Conservation (phyloP, 2,329 filamentous ascomycete genomes). For the Apiospora malaysiana region DNA sequence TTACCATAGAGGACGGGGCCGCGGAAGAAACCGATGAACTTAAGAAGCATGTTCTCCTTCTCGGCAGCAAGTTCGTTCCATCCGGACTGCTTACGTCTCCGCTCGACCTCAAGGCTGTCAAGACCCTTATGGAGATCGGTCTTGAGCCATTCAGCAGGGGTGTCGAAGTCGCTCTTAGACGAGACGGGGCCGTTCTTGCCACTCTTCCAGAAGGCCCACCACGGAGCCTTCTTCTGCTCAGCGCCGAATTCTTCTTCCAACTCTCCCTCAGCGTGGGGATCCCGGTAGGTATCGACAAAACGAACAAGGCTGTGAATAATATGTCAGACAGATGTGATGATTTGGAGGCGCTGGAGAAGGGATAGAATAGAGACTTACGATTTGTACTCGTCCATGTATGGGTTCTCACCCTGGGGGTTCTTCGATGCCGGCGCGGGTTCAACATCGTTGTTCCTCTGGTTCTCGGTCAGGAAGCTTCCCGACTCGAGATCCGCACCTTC, state of each 20-base stretch:
- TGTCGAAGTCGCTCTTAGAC: slow-evolving; percentile 43
- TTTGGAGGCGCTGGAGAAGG: background rate
- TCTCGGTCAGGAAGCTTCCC: slow-evolving; percentile 39
- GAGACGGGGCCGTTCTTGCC: slow-evolving; percentile 33
- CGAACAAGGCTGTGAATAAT: slow-evolving; percentile 33
- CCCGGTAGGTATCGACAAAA: slow-evolving; percentile 47
- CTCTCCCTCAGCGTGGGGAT: slow-evolving; percentile 38
- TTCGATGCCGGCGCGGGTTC: background rate
- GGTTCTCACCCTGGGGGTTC: slow-evolving; percentile 32
- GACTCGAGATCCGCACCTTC: slow-evolving; percentile 37
- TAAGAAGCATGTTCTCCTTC: slow-evolving; percentile 77
- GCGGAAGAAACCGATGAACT: slow-evolving; percentile 78
- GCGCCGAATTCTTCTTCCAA: slow-evolving; percentile 38
- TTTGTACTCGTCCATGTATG: slow-evolving; percentile 42
- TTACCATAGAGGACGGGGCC: slow-evolving; percentile 77
- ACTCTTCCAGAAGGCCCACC: slow-evolving; percentile 46
- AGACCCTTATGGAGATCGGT: slow-evolving; percentile 73
- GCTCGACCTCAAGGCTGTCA: slow-evolving; percentile 62
- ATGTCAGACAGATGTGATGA: slow-evolving; percentile 21
- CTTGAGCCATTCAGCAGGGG: slow-evolving; percentile 72
- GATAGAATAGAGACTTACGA: slow-evolving; percentile 33
- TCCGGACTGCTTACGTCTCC: slow-evolving; percentile 68
- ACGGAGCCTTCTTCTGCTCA: slow-evolving; percentile 36
- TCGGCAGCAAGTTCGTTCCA: slow-evolving; percentile 76
- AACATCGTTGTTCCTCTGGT: slow-evolving; percentile 34